These are phyloP conservation scores for Cucurbitaria berberidis DNA, from an alignment of 2,329 filamentous ascomycete species.

Conservation along the genomic window DNA sequence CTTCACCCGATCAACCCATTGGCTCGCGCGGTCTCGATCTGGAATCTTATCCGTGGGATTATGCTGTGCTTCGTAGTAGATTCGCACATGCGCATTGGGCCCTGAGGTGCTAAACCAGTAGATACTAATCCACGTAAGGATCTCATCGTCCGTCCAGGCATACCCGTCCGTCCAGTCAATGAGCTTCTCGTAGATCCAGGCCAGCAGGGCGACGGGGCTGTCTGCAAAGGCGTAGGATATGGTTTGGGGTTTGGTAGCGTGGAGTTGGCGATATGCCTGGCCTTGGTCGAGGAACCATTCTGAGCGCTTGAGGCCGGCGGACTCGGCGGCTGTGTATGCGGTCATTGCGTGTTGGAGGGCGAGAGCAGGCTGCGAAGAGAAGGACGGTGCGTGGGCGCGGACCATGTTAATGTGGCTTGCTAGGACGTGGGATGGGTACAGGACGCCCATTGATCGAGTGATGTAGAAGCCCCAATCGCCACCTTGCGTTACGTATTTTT, in stretches of 20 bases:
- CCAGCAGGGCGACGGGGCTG: constrained; percentile 71
- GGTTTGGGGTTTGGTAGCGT: constrained; percentile 74
- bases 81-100: constrained; percentile 68
- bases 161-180: constrained; percentile 77
- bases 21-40: constrained; percentile 44
- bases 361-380: constrained; percentile 61
- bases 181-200: constrained; percentile 84
- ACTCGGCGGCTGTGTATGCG: constrained; percentile 61
- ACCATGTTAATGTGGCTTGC: constrained; percentile 69
- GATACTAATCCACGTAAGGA: constrained; percentile 75
- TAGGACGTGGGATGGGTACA: constrained; percentile 64
- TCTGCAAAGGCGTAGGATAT: constrained; percentile 73
- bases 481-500: constrained; percentile 63
- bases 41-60: constrained; percentile 33
- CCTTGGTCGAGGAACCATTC: constrained; percentile 66
- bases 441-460: constrained; percentile 64
- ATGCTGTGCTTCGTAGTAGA: constrained; percentile 73
- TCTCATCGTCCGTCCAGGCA: constrained; percentile 76
- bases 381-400: constrained; percentile 47
- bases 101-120: constrained; percentile 75
- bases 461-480: constrained; percentile 76
- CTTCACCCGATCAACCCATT: constrained; percentile 56
- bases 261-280: constrained; percentile 64
- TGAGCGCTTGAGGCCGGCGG: constrained; percentile 58
- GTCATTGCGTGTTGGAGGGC: constrained; percentile 63